phyloP scores from a whole-genome alignment of 345 rosid species.

The Syzygium aromaticum region DNA sequence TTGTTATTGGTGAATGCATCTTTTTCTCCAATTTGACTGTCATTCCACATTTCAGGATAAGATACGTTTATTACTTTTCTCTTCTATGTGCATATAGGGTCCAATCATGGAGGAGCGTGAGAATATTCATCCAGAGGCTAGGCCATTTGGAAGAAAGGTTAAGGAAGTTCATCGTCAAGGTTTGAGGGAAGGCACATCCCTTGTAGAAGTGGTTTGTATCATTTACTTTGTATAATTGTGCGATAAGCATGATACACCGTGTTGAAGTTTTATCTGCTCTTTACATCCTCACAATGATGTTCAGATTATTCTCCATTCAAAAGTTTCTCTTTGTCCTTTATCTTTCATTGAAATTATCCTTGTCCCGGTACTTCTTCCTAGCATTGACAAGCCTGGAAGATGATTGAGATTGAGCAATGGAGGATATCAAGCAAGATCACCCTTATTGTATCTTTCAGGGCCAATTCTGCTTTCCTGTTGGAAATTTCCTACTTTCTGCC shows the following conservation, averaged over 20 bases:
- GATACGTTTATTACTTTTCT: background rate
- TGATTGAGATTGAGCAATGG: background rate
- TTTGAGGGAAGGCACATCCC: constrained; percentile 77
- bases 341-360: background rate
- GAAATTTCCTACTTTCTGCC: background rate
- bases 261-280: background rate
- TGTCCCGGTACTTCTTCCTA: background rate
- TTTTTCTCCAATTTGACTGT: background rate
- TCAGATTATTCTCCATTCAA: background rate
- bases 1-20: background rate
- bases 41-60: background rate
- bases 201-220: constrained; percentile 76
- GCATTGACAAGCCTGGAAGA: background rate
- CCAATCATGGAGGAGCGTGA: constrained; percentile 81
- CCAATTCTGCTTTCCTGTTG: background rate
- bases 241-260: background rate
- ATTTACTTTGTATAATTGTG: background rate
- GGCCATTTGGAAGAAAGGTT: constrained; percentile 71
- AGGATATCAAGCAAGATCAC: background rate
- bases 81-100: constrained; percentile 45
- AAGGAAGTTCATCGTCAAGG: constrained; percentile 86
- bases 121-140: constrained; percentile 66
- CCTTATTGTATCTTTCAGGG: background rate
- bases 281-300: background rate
- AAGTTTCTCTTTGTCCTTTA: background rate